Conservation (phyloP, 75 land plant genomes). For the Sequoiadendron giganteum region DNA sequence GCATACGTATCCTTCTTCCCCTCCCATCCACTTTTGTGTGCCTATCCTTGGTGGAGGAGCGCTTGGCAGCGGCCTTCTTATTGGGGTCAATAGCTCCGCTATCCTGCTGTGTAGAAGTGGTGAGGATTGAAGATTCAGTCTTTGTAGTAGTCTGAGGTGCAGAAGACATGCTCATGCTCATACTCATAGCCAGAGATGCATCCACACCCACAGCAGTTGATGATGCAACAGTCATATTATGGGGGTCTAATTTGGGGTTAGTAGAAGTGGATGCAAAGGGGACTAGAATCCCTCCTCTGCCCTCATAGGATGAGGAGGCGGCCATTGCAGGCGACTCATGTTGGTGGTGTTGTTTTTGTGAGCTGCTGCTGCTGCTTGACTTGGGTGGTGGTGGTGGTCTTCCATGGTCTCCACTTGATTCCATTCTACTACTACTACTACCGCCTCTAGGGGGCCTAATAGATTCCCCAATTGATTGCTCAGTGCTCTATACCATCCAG, state of each 20-base stretch:
- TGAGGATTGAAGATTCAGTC: slow-evolving; percentile 1
- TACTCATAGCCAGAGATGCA: slow-evolving; percentile 4
- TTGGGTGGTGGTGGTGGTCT: slow-evolving; percentile 8
- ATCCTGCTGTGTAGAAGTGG: slow-evolving; percentile 1
- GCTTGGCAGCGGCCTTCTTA: slow-evolving; percentile 52
- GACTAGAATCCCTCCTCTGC: slow-evolving; percentile 7
- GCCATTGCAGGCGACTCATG: not conserved
- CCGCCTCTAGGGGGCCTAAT: slow-evolving; percentile 10
- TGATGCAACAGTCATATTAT: slow-evolving; percentile 2
- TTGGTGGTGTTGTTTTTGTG: not conserved
- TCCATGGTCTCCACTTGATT: slow-evolving; percentile 13
- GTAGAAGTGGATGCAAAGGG: slow-evolving; percentile 1
- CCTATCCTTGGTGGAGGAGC: slow-evolving; percentile 68
- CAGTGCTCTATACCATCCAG: slow-evolving; percentile 11
- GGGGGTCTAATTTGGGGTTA: not conserved
- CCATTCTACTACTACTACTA: not conserved
- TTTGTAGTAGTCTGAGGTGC: not conserved
- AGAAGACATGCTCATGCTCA: not conserved
- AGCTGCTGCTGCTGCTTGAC: not conserved
- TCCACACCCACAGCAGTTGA: not conserved
- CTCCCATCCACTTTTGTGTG: slow-evolving; percentile 83
- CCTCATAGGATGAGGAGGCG: not conserved
- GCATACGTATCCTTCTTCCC: slow-evolving; percentile 73
- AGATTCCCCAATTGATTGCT: slow-evolving; percentile 15
- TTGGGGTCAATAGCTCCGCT: slow-evolving; percentile 12